phyloP scores from a whole-genome alignment of 495 filamentous ascomycete species.

The Penicillium salamii region DNA sequence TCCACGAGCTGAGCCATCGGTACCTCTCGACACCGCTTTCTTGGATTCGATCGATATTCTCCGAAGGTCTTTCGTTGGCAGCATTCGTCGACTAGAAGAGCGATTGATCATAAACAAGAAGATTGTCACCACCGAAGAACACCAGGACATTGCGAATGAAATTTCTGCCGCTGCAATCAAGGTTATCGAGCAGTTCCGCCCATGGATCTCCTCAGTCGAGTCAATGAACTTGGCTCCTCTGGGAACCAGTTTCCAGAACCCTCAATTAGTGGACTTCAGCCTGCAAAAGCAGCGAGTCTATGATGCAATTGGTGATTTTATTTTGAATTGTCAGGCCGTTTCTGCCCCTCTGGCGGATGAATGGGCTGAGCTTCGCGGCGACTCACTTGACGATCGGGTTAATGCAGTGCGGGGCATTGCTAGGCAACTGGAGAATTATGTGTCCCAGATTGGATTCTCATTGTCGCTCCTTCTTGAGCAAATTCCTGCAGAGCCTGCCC shows the following conservation, averaged over 20 bases:
- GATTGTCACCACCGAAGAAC: conserved; percentile 66
- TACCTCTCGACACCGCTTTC: conserved; percentile 67
- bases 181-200: conserved; percentile 80
- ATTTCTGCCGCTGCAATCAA: conserved; percentile 71
- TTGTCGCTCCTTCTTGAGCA: conserved; percentile 83
- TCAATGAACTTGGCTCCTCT: conserved; percentile 79
- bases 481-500: conserved; percentile 48
- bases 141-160: conserved; percentile 69
- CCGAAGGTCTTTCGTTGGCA: conserved; percentile 72
- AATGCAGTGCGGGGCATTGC: conserved; percentile 72
- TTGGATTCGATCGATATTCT: conserved; percentile 83
- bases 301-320: conserved; percentile 85
- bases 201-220: conserved; percentile 83
- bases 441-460: conserved; percentile 83
- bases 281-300: conserved; percentile 89
- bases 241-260: conserved; percentile 72
- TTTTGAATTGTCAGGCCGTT: conserved; percentile 81
- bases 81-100: conserved; percentile 82
- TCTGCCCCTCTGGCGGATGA: conserved; percentile 89
- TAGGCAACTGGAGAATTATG: conserved; percentile 77
- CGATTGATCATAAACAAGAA: conserved; percentile 73
- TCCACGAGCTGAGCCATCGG: conserved; percentile 66
- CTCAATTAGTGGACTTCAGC: conserved; percentile 82
- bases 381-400: conserved; percentile 85
- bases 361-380: conserved; percentile 88